Evolutionary conservation across 192 early-diverging fungal species (phyloP).

Genomic region (Entomortierella parvispora): DNA sequence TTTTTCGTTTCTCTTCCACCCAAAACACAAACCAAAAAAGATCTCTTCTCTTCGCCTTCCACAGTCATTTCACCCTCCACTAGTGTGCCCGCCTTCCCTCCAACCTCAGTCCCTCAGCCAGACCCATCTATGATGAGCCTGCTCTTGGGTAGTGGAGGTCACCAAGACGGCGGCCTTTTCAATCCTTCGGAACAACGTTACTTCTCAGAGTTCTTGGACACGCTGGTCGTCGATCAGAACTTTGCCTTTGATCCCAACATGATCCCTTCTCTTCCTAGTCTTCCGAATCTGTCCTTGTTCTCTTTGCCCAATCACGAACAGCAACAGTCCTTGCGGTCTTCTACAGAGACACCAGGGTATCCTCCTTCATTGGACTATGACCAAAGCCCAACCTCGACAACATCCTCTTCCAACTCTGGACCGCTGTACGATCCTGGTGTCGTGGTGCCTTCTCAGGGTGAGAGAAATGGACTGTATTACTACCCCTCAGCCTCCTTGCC

Average conservation of each 20-base stretch:
- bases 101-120: constrained; percentile 4
- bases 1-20: no score
- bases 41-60: neutral
- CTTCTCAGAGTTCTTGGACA: constrained; percentile 64
- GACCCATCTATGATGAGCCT: constrained; percentile 18
- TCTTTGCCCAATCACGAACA: neutral
- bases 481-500: no score
- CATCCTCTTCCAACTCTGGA: no score
- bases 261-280: constrained; percentile 43
- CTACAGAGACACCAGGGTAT: no score
- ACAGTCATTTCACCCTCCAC: constrained; percentile 37
- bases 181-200: constrained; percentile 56
- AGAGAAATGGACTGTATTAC: no score
- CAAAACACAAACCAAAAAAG: no score
- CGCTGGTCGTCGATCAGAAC: constrained; percentile 60
- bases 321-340: neutral
- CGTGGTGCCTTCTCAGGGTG: no score
- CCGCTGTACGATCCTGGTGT: no score
- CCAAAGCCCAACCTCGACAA: no score
- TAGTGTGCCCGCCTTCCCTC: constrained; percentile 25
- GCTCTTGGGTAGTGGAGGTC: no score
- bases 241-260: constrained; percentile 41
- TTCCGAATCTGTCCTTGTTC: constrained; percentile 1
- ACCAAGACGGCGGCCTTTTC: constrained; percentile 14
- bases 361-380: no score